Evolutionary conservation across 495 filamentous ascomycete species (phyloP), one percentile per base, ranked within the genome.

Genomic region (Podospora sp.): DNA sequence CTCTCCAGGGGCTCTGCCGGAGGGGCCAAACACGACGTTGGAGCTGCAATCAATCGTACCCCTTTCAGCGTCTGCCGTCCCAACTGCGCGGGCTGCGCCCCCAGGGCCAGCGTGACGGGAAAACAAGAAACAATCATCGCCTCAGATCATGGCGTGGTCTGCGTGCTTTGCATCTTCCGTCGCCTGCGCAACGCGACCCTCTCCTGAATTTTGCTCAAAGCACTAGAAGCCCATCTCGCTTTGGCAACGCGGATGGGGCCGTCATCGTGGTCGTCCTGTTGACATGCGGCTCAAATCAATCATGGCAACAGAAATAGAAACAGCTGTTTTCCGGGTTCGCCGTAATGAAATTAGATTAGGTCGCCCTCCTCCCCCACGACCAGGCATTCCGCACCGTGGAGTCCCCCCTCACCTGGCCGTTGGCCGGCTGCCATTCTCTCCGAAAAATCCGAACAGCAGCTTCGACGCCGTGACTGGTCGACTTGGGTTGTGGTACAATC

Each of bases 321-420:
- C 60, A 50, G 29, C 29, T 16, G 40, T 24, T 18, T 62, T 50
- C 60, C 60, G 35, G 60, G 60, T 62, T 50, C 35, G 21, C 35
- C 60, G 60, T 62, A 57, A 65, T 65, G 63, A 65, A 65, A 36
- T 65, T 65, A 65, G 52, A 65, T 65, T 65, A 51, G 35, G 49
- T 57, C 50, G 16, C 51, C n/a, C 60, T 36, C 60, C 60, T 46
- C 63, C 40, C 40, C 40, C 40, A 14, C 40, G 40, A 46, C 35
- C 35, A 51, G 29, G 56, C 26, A 29, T 18, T 29, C 26, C 55
- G 53, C 26, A 57, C 53, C 53, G 21, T 29, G 24, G 55, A 27
- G 55, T 27, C 18, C 55, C 33, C 57, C 25, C 57, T 18, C 16
- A 11, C 29, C 40, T 46, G 40, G 33, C 33, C 33, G 5, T 36